Evolutionary conservation across 2,329 filamentous ascomycete species (phyloP), one percentile per base, ranked within the genome.

Genomic region (Celoporthe dispersa): DNA sequence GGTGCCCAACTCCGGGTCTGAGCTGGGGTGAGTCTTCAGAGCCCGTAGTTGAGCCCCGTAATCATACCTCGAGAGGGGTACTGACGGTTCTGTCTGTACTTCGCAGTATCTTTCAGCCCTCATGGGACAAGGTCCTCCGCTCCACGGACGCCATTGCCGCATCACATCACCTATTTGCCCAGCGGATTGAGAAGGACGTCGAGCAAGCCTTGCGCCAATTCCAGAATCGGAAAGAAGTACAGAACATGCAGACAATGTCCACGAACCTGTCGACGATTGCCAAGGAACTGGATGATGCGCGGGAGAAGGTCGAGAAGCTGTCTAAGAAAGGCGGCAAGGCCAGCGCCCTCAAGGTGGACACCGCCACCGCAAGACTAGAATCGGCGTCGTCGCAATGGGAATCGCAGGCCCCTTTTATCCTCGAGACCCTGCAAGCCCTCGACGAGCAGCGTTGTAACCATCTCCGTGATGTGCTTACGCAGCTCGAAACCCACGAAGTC

Each of bases 391-490:
- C 91, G 74, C 92, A 97, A 78, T 99, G 96, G 96, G 91, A 97
- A 68, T 94, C 94, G 0, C 94, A 97, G 79, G 94, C 96, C 19
- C 96, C 96, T 1, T 98, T 93, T 80, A 92, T 98, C 71, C 98
- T 97, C 77, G 96, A 99, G 81, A 92, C 91, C 71, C 87, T 99
- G 35, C 96, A 99, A 79, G 91, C 93, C 7, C 84, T 97, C 41
- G 96, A 99, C 78, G 96, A 99, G 82, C 91, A 88, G 75, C 90
- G 96, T 68, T 84, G 97, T 74, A 97, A 98, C 79, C 92, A 97
- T 77, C 85, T 99, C 70, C 92, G 95, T 72, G 95, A 98, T 80
- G 88, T 93, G 55, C 86, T 99, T 71, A 98, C 96, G 0, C 94
- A 98, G 77, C 92, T 95, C 75, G 91, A 97, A 80, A 99, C 96